Evolutionary conservation across 164 flowering plant genomes (phyloP), one percentile per base, ranked within the genome.

Genomic region (Macadamia integrifolia): DNA sequence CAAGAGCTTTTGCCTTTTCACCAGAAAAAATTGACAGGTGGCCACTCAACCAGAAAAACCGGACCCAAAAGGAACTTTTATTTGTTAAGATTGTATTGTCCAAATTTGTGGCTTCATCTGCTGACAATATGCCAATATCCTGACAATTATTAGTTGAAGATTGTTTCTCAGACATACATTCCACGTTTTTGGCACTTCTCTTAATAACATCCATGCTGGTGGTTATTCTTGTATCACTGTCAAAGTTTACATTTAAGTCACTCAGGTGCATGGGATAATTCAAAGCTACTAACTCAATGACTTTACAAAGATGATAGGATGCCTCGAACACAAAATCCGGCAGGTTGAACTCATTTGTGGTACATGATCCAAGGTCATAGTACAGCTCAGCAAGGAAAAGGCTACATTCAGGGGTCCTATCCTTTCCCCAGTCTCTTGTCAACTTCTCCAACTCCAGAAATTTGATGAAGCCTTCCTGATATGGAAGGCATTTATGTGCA

Each of bases 351-450:
- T 73, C 60, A 66, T 76, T 76, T 14, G 76, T 73, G 62, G 88
- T 85, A 67, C 74, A 69, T 64, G 80, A 75, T 2, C 90, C 93
- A 76, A 82, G 48, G 68, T 92, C 99, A 81, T 85, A 82, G 71
- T 86, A 87, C 56, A 94, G 78, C 81, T 94, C 99, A 44, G 94
- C 87, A 55, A 94, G 90, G 83, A 94, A 92, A 74, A 94, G 88
- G 80, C 87, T 82, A 69, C 96, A 94, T 40, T 85, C 87, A 48
- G 83, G 80, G 7, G 86, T 83, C 77, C 97, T 89, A 58, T 90
- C 90, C 75, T 71, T 73, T 53, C 86, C 88, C 87, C 92, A 85
- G 44, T 76, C 65, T 68, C 98, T 80, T 40, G 92, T 89, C 77
- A 92, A 59, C 80, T 87, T 90, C 77, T 94, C 99, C 75, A 94